Evolutionary conservation across 495 filamentous ascomycete species (phyloP), one percentile per base, ranked within the genome.

Genomic region (Usnea hakonensis): DNA sequence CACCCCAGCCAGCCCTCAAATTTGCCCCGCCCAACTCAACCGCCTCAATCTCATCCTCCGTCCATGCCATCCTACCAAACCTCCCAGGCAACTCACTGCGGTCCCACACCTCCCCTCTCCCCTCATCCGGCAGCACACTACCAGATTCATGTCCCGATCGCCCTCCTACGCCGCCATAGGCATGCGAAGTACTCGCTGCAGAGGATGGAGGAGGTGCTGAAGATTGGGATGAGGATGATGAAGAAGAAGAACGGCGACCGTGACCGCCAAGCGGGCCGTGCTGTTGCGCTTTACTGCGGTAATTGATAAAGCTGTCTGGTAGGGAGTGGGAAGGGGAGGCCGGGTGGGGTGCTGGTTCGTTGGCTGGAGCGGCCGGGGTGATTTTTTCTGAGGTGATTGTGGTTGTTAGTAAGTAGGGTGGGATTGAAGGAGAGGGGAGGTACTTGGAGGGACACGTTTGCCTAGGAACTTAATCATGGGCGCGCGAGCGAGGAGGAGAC

Each of bases 391-490:
- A 41, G 35, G 17, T 26, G 6, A 16, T 44, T 0, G 33, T 50
- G 16, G n/a, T 16, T 26, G 13, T 11, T 3, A 16, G 57, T 68
- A 62, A 73, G 55, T 64, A 62, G 54, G 69, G 62, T 46, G 84
- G 83, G 21, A 85, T 23, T 46, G 79, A 46, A 64, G 48, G 38
- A 41, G 86, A 83, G 53, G 82, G 78, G 56, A 80, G 88, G 55
- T 81, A 96, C 93, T 75, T 67, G 92, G 93, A 65, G 84, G 78
- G 30, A 85, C 79, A 61, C 94, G 87, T 80, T 91, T 94, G 71
- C 94, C 94, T 52, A 97, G 66, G 78, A 98, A 98, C 65, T 87
- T 85, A 71, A 98, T 98, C 74, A 95, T 77, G 57, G 90, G 90
- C 44, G 83, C 87, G 64, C 90, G 87, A 67, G 84, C 85, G 69